Base-by-base conservation (phyloP, 2,329 filamentous ascomycete species). In the Fusarium compactum region DNA sequence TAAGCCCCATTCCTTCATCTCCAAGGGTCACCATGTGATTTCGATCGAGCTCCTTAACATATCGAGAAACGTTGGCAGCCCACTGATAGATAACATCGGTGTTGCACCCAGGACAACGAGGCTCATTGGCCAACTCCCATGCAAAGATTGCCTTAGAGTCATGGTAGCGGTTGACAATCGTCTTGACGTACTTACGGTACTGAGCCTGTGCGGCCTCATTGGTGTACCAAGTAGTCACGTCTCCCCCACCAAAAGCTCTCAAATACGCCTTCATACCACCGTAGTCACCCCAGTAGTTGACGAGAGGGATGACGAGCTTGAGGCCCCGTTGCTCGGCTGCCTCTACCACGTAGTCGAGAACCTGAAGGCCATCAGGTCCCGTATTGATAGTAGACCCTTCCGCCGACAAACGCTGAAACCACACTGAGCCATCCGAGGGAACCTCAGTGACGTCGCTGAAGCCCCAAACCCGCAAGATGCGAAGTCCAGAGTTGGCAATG, bases 271-370 rank as follows among this genome's bases (percentile, higher is more conserved):
- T 81, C 76, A 91, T 91, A 27, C 90, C 90, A 20, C 89, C 90
- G 34, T 90, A 91, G 73, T 91, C 90, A 40, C 80, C 81, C 89
- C 89, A 92, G 78, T 91, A 89, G 78, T 92, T 92, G 45, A 91
- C 87, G 38, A 90, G 88, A 68, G 87, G 86, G 74, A 90, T 85
- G 67, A 91, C 89, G 14, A 91, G 80, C 77, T 90, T 90, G 69
- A 91, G 82, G 5, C 85, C 86, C 55, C 86, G 82, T 44, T 82
- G 80, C 77, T 90, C 88, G 3, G 89, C 89, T 0, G 85, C 82
- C 24, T 83, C 76, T 51, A 92, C 88, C 2, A 91, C 88, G 46
- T 87, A 87, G 72, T 92, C 90, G 9, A 46, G 44, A 24, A 46
- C 16, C 18, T 46, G 44, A 12, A 46, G 44, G 22, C 44, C 44